phyloP scores from a whole-genome alignment of 1,284 basidiomycete species.

The Tilletia indica region DNA sequence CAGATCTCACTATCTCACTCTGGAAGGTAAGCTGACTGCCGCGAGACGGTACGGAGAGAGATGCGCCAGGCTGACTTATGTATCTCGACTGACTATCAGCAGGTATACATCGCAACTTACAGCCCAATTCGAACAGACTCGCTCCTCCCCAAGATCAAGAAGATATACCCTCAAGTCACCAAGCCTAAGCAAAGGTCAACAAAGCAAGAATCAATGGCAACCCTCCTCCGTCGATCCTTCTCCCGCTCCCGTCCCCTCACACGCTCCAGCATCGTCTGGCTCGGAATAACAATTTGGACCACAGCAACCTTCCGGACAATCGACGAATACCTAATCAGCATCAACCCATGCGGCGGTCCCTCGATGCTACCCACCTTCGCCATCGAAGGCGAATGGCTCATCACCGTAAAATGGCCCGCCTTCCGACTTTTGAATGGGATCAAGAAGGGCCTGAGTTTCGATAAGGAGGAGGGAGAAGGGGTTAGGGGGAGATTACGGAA shows the following conservation, averaged over 20 bases:
- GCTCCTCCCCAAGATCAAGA: too few species aligned
- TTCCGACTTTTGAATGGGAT: conserved; percentile 16
- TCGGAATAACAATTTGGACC: background rate
- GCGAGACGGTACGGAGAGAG: too few species aligned
- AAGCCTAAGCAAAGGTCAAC: too few species aligned
- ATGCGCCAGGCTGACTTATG: too few species aligned
- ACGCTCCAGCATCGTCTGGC: background rate
- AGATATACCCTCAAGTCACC: too few species aligned
- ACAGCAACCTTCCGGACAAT: background rate
- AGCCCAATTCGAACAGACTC: too few species aligned
- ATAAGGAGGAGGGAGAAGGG: background rate
- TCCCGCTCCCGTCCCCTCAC: background rate
- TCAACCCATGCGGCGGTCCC: conserved; percentile 30
- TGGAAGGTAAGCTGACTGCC: too few species aligned
- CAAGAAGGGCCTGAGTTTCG: background rate
- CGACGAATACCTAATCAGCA: background rate
- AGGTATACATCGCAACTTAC: too few species aligned
- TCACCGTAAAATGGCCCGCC: conserved; percentile 42
- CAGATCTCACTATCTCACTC: too few species aligned
- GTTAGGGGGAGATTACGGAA: background rate
- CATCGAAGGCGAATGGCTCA: conserved; percentile 37
- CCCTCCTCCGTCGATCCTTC: background rate
- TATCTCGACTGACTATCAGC: too few species aligned
- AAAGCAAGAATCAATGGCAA: too few species aligned
- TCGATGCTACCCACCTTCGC: conserved; percentile 53